Evolutionary conservation across 1,284 basidiomycete genomes (phyloP).

Genomic region (Boletus sp.): DNA sequence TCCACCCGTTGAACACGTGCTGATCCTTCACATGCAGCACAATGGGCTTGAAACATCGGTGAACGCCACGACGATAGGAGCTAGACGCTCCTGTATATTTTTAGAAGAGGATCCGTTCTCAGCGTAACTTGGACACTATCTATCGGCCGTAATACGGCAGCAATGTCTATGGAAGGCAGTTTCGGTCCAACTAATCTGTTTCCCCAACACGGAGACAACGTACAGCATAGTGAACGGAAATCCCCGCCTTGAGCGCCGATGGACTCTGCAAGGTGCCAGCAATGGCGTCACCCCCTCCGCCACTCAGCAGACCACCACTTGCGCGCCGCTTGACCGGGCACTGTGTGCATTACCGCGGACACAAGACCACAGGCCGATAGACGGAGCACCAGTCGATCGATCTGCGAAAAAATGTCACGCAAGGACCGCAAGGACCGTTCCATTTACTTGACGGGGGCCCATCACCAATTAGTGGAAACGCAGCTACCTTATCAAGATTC

Average conservation of each 20-base stretch:
- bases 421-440: background rate
- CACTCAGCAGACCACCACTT: background rate
- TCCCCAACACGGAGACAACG: slow-evolving; percentile 8
- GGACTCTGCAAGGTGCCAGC: too few relatives aligned
- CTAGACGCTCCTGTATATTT: background rate
- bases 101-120: background rate
- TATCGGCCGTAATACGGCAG: background rate
- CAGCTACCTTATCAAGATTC: background rate
- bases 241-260: slow-evolving; percentile 2
- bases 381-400: background rate
- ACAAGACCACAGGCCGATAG: background rate
- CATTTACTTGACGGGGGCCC: slow-evolving; percentile 1
- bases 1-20: background rate
- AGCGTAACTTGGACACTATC: background rate
- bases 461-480: background rate
- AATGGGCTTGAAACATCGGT: background rate
- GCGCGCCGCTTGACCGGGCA: background rate
- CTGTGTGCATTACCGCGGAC: background rate
- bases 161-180: slow-evolving; percentile 30
- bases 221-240: slow-evolving; percentile 12
- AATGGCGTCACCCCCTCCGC: background rate
- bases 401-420: slow-evolving; percentile 10
- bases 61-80: background rate
- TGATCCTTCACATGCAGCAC: background rate
- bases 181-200: slow-evolving; percentile 2